phyloP scores from a whole-genome alignment of 192 early-diverging fungal species.

The Backusella liffmaniae region DNA sequence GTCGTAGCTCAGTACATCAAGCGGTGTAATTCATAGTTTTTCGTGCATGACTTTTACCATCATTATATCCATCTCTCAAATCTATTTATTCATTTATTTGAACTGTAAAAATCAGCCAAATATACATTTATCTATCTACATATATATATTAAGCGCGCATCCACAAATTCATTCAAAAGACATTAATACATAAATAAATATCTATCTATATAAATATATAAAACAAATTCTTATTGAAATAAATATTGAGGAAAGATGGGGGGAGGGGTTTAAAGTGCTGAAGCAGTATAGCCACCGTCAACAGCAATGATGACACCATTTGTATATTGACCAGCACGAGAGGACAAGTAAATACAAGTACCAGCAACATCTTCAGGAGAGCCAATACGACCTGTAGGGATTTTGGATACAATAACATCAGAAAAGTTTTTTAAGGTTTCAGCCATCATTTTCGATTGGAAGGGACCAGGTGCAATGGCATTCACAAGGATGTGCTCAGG shows the following conservation, averaged over 20 bases:
- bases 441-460: conserved; percentile 78
- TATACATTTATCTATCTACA: not conserved
- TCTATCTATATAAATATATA: not conserved
- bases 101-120: not conserved
- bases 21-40: not conserved
- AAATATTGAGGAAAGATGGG: too few relatives aligned
- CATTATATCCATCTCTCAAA: not conserved
- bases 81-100: not conserved
- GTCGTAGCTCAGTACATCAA: not conserved
- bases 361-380: conserved; percentile 85
- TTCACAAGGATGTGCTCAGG: conserved; percentile 60
- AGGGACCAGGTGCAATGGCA: conserved; percentile 70
- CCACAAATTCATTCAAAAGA: not conserved
- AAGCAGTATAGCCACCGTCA: not conserved
- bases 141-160: not conserved
- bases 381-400: conserved; percentile 80
- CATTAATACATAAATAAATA: not conserved
- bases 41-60: not conserved
- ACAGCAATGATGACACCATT: conserved; percentile 80
- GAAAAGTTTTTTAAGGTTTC: conserved; percentile 51
- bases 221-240: not conserved
- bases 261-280: not conserved
- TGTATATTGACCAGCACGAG: conserved; percentile 72
- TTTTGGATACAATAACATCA: conserved; percentile 48
- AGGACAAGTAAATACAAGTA: conserved; percentile 72